Base-by-base conservation (phyloP, 805 yeast genomes). In the Metschnikowia hibisci region DNA sequence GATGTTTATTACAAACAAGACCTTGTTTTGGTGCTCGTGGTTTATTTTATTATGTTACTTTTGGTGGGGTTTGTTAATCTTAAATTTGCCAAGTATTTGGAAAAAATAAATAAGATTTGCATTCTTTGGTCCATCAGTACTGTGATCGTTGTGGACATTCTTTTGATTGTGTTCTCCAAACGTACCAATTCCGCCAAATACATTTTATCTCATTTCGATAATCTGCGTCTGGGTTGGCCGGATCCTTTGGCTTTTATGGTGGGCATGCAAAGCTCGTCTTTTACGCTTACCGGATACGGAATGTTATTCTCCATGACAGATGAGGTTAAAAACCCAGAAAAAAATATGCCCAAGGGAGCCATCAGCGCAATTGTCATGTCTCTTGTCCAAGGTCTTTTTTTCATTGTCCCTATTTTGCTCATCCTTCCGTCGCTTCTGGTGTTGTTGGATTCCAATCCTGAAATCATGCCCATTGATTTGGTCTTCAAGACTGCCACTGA, bases 271-370 rank as follows among this genome's bases (percentile, higher is more conserved):
- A 84, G 86, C 48, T 81, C 89, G 1, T 80, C 85, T 26, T 84
- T 84, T 62, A 85, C 91, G 16, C 69, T 86, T 56, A 87, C 86
- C 46, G 95, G 93, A 0, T 87, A 84, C 61, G 91, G 91, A 22
- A 80, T 86, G 77, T 69, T 87, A 22, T 85, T 87, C 14, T 81
- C 91, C 5, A 77, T 87, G 70, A 80, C 89, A 36, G 95, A 87
- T 55, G 95, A 87, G 62, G 93, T 87, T 12, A 76, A 80, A 48
- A 69, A 69, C 16, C 91, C 95, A 0, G 93, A 87, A 57, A 75
- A 67, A 43, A 81, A 80, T 40, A 82, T 87, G 54, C 89, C 95
- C 12, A 75, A 76, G 50, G 93, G 93, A 4, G 78, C 87, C 57
- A 62, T 84, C 1, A 68, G 74, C 38, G 78, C 93, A 2, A 84